A percentile compares a stretch with the other conserved stretches of the same genome.
These are phyloP conservation scores for Neofusicoccum ribis DNA, from an alignment of 2,329 filamentous ascomycete genomes.

Conservation along the genomic window DNA sequence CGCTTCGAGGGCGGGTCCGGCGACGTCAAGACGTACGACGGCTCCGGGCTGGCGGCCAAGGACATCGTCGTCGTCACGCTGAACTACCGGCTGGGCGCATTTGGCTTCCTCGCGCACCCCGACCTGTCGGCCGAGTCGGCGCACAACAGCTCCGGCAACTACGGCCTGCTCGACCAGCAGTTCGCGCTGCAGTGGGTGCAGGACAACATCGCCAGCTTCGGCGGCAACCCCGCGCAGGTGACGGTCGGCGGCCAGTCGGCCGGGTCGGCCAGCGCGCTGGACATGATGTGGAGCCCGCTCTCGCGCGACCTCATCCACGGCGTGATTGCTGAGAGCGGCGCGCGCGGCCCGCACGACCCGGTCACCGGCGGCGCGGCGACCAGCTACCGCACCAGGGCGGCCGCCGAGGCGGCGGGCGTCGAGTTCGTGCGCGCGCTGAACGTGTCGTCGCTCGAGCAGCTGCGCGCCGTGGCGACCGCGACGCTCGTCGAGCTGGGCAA, in stretches of 20 bases:
- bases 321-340: constrained; percentile 11
- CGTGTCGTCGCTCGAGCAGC: not conserved
- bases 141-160: constrained; percentile 29
- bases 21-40: constrained; percentile 27
- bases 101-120: constrained; percentile 35
- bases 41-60: constrained; percentile 21
- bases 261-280: constrained; percentile 45
- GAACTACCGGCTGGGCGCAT: constrained; percentile 42
- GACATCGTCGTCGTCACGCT: constrained; percentile 31
- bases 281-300: constrained; percentile 44
- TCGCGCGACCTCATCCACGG: constrained; percentile 44
- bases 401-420: not conserved
- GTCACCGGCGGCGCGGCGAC: not conserved
- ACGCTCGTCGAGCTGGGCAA: not conserved
- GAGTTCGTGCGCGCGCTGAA: not conserved
- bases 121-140: not conserved
- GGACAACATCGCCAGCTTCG: constrained; percentile 46
- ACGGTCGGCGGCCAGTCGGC: constrained; percentile 45
- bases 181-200: constrained; percentile 42
- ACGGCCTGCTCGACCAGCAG: constrained; percentile 41
- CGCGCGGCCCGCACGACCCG: constrained; percentile 21
- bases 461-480: not conserved
- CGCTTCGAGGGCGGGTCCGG: not conserved
- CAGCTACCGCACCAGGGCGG: not conserved
- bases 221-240: constrained; percentile 47